Base-by-base conservation (phyloP, 2,329 filamentous ascomycete genomes). In the Penicillium sp. region DNA sequence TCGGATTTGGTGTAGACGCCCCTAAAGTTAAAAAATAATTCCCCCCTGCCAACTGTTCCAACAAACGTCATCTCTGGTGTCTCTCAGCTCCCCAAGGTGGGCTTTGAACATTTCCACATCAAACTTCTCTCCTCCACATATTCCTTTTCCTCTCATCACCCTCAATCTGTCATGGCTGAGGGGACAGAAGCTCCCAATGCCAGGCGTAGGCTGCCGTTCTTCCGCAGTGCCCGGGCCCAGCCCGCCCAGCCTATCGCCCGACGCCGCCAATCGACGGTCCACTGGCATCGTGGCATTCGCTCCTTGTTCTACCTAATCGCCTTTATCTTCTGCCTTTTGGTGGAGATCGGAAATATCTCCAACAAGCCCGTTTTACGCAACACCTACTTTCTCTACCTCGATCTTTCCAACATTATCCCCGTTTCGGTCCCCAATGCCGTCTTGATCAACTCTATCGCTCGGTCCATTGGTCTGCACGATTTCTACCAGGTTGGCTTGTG, bases 401-500 rank as follows among this genome's bases (percentile, higher is more conserved):
- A 96, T 74, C 83, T 97, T 49, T 85, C 90, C 65, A 84, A 96
- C 68, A 89, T 97, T 71, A 88, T 96, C 55, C 89, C 90, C 0
- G 79, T 85, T 33, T 86, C 84, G 5, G 84, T 90, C 16, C 88
- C 89, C 43, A 89, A 92, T 71, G 86, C 87, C 10, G 77, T 82
- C 24, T 82, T 96, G 46, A 89, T 96, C 75, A 96, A 96, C 79
- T 91, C 87, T 46, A 92, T 96, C 63, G 91, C 92, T 4, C 87
- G 90, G 51, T 90, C 89, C 22, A 81, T 97, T 53, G 93, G 93
- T 29, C 82, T 97, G 49, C 91, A 96, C 72, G 93, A 97, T 75
- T 97, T 96, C 76, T 97, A 97, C 75, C 90, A 92, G 68, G 90
- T 96, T 27, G 93, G 93, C 6, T 78, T 97, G 42, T 98, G 93